Base-by-base conservation (phyloP, 345 rosid genomes). In the Nephelium lappaceum region DNA sequence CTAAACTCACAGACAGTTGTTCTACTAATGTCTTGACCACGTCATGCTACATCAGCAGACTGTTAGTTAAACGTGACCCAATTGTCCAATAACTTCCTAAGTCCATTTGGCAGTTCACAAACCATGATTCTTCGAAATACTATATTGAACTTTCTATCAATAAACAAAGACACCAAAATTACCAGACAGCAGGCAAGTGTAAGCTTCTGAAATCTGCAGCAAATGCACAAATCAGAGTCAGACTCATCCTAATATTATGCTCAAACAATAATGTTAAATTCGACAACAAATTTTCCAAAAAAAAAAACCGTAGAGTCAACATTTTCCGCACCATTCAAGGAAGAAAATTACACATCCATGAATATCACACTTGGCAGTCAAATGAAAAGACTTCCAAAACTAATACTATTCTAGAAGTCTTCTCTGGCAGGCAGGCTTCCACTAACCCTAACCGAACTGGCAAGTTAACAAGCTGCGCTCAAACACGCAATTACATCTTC, bases 181-280 rank as follows among this genome's bases (percentile, higher is more conserved):
- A 91, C 96, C 98, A 41, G 93, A 88, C 49, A 83, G 88, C 80
- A 93, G 81, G 76, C 77, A 88, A 76, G 86, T 71, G 81, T 86
- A 91, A 70, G 95, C 96, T 85, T 91, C 91, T 6, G 95, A 85
- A 79, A 93, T 85, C 97, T 93, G 94, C 78, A 83, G 42, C 38
- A 83, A 81, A 78, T 11, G 49, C 75, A 84, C 31, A 67, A 27
- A 63, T 65, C 53, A 19, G 68, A 68, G 64, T 75, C 25, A 79
- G 73, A 63, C 51, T 64, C 43, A 43, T 16, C 31, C 41, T 12
- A n/a, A 72, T n/a, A 24, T 39, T 47, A 73, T 65, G 39, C 12
- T 18, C n/a, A 23, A 47, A 66, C 51, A 7, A 43, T 1, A 1
- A 45, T 25, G 43, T 18, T 74, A 24, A 71, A 53, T 25, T 55